Evolutionary conservation across 805 yeast species (phyloP).

Genomic region (Lipomyces starkeyi): DNA sequence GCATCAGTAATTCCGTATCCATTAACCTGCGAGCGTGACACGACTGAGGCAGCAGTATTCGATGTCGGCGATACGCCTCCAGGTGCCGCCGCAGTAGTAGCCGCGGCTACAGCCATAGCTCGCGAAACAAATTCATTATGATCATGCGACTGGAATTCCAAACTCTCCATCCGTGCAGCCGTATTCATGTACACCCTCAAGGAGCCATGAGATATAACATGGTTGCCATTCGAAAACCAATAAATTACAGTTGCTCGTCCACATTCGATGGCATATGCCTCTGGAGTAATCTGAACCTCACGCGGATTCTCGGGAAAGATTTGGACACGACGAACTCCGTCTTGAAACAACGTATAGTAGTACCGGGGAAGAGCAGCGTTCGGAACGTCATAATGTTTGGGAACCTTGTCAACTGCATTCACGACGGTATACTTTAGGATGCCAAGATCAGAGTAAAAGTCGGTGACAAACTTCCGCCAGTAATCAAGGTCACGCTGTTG

Average conservation of each 20-base stretch:
- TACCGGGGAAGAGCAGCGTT: constrained; percentile 69
- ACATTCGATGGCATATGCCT: constrained; percentile 60
- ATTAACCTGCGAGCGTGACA: constrained; percentile 46
- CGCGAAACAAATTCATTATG: constrained; percentile 50
- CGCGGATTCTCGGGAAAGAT: constrained; percentile 53
- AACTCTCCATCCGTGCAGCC: constrained; percentile 70
- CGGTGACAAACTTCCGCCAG: constrained; percentile 58
- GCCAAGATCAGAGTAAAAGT: constrained; percentile 61
- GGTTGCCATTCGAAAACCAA: constrained; percentile 72
- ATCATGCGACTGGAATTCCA: constrained; percentile 62
- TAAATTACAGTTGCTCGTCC: constrained; percentile 56
- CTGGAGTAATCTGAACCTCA: constrained; percentile 60
- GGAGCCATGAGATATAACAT: constrained; percentile 65
- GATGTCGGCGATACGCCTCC: constrained; percentile 12
- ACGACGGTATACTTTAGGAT: constrained; percentile 53
- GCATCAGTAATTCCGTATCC: constrained; percentile 68
- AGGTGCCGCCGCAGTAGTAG: constrained; percentile 8
- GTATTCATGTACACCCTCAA: constrained; percentile 67
- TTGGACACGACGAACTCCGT: constrained; percentile 60
- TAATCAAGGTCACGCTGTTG: constrained; percentile 54
- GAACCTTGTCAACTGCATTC: constrained; percentile 52
- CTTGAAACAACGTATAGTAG: constrained; percentile 57
- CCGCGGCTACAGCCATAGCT: constrained; percentile 19
- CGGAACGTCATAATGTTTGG: constrained; percentile 67
- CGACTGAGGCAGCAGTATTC: constrained; percentile 9